Evolutionary conservation across 257 asterid genomes (phyloP).

Genomic region (Linaria vulgaris): DNA sequence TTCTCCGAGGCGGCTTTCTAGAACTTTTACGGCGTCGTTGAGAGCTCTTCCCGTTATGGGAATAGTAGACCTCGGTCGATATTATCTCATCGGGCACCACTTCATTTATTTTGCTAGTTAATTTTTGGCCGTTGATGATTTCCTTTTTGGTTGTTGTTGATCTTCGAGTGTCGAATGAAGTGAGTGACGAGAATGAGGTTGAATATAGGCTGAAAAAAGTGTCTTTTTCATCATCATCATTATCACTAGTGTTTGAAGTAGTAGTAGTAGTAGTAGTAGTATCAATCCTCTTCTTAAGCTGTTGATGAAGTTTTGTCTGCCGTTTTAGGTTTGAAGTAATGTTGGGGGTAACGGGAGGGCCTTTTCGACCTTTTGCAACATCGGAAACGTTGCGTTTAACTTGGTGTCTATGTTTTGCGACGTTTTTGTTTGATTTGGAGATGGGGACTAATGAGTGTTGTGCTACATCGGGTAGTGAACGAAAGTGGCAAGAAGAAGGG

Average conservation of each 20-base stretch:
- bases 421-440: conserved; percentile 27
- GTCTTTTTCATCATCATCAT: conserved; percentile 29
- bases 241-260: conserved; percentile 35
- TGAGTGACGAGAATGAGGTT: conserved; percentile 14
- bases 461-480: conserved; percentile 44
- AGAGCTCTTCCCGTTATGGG: not conserved
- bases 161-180: conserved; percentile 2
- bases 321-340: not conserved
- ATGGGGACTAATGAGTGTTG: conserved; percentile 28
- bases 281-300: not conserved
- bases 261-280: not conserved
- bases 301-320: not conserved
- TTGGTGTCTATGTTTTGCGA: not conserved
- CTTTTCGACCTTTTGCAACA: conserved; percentile 15
- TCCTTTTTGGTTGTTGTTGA: not conserved
- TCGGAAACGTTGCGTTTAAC: conserved; percentile 2
- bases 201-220: conserved; percentile 53
- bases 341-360: conserved; percentile 19
- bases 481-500: conserved; percentile 61
- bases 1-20: conserved; percentile 17
- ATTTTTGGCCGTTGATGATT: not conserved
- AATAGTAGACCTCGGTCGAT: conserved; percentile 27
- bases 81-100: conserved; percentile 12
- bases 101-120: not conserved
- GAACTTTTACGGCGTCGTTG: not conserved